Evolutionary conservation across 768 basidiomycete genomes (phyloP).

Genomic region (Dioszegia hungarica): DNA sequence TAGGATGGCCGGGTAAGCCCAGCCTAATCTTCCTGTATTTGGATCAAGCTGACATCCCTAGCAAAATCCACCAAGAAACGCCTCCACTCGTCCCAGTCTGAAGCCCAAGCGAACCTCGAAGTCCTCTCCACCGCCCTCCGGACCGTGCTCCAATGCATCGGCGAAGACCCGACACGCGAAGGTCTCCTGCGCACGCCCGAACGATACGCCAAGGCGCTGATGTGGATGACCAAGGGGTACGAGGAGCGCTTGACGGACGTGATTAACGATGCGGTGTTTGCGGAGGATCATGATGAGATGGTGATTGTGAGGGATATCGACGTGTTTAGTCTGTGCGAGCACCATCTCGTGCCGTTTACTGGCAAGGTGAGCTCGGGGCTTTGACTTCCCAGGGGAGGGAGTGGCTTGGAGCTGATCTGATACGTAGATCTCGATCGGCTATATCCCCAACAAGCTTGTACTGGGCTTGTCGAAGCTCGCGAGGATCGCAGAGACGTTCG

Average conservation of each 20-base stretch:
- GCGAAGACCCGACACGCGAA: constrained; percentile 94
- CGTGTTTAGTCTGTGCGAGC: constrained; percentile 94
- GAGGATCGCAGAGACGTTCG: constrained; percentile 94
- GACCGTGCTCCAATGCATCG: constrained; percentile 91
- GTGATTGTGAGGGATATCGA: constrained; percentile 96
- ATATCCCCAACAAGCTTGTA: constrained; percentile 92
- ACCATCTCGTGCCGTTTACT: constrained; percentile 95
- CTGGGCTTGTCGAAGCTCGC: constrained; percentile 94
- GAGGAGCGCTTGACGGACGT: constrained; percentile 95
- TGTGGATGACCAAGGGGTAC: constrained; percentile 99
- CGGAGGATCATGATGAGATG: constrained; percentile 99
- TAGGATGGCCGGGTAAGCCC: constrained; percentile 83
- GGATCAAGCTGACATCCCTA: constrained; percentile 41
- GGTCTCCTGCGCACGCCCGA: constrained; percentile 88
- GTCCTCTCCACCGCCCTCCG: constrained; percentile 79
- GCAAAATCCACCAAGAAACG: constrained; percentile 87
- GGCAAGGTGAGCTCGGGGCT: constrained; percentile 84
- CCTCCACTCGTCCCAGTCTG: constrained; percentile 70
- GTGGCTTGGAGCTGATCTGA: constrained; percentile 6
- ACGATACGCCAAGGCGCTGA: constrained; percentile 88
- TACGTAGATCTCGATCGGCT: constrained; percentile 87
- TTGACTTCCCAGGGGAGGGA: background rate
- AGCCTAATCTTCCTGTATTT: constrained; percentile 4
- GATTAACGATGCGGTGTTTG: constrained; percentile 96
- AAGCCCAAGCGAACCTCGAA: constrained; percentile 66